Evolutionary conservation across 805 yeast species (phyloP), one percentile per base, ranked within the genome.

Genomic region (Vanderwaltozyma yarrowii): DNA sequence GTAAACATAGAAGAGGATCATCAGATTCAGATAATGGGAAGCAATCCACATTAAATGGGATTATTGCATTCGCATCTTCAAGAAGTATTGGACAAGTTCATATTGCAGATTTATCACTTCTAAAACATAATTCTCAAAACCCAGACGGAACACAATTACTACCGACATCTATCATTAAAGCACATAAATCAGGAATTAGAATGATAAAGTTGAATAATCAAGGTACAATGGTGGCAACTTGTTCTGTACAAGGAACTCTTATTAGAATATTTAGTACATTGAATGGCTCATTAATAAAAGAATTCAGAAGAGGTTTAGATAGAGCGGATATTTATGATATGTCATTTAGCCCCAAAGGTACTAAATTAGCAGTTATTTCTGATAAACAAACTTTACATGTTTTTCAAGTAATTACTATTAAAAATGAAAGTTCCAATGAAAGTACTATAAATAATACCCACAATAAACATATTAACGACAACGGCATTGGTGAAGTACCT

Each of bases 341-440:
- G 80, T 77, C 77, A 38, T 87, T 89, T 56, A 80, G 89, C 5
- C 87, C 83, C 8, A 71, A 76, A 46, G 88, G 86, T 33, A 60
- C 76, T 10, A 74, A 76, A 50, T 65, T 92, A 35, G 96, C 96
- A 0, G 87, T 86, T 5, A 64, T 92, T 18, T 80, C 94, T 13
- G 95, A 86, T 61, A 92, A 89, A 54, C 79, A 76, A 47, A 92
- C 98, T 0, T 62, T 92, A 37, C 98, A 92, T 60, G 74, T 89
- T 3, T 92, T 76, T 62, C 82, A 80, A 52, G 33, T 50, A 12
- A 36, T 40, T 7, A 28, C 21, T 4, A 13, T n/a, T 12, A 13
- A 14, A 17, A 28, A 15, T 25, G 34, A 24, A 18, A 35, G 35
- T 15, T 34, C 38, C 5, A 39, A 35, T 9, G 42, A 18, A 5